These are phyloP conservation scores for Coelastrella sp. DNA, from an alignment of 139 green algal genomes.

Conservation along the genomic window DNA sequence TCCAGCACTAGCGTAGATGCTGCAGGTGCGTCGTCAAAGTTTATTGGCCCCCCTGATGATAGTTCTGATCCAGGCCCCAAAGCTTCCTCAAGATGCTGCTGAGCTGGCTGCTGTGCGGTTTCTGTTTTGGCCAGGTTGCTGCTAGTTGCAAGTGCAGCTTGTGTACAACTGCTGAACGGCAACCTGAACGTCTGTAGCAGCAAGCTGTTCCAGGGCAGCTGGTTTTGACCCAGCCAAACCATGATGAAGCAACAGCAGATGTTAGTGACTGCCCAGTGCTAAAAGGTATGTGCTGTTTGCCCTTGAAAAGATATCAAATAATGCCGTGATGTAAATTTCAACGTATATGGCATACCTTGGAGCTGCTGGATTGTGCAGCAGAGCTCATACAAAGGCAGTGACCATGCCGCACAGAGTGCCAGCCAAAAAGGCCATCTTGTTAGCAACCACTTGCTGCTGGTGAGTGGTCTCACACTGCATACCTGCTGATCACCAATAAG, in stretches of 20 bases:
- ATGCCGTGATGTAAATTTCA: too few species aligned
- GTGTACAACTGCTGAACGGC: background rate
- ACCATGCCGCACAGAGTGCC: too few species aligned
- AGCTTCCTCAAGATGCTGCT: too few species aligned
- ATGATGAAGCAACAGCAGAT: background rate
- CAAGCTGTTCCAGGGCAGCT: conserved; percentile 23
- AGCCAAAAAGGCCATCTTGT: too few species aligned
- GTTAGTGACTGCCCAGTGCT: background rate
- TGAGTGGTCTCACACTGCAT: background rate
- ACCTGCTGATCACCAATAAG: conserved; percentile 32
- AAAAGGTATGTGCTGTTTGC: too few species aligned
- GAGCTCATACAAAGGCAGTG: too few species aligned
- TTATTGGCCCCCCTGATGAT: too few species aligned
- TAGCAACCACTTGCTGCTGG: too few species aligned
- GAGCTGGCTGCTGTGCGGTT: background rate
- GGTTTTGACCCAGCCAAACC: background rate
- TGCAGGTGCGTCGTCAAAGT: conserved; percentile 8
- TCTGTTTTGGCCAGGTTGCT: background rate
- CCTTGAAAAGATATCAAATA: too few species aligned
- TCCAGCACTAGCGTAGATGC: background rate
- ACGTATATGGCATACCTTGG: too few species aligned
- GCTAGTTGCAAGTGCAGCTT: background rate
- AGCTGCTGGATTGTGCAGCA: too few species aligned
- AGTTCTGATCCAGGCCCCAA: too few species aligned
- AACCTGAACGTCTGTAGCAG: background rate